A percentile compares a stretch with the other conserved stretches of the same genome.
phyloP scores from a whole-genome alignment of 495 filamentous ascomycete species.

The Xylaria telfairii region DNA sequence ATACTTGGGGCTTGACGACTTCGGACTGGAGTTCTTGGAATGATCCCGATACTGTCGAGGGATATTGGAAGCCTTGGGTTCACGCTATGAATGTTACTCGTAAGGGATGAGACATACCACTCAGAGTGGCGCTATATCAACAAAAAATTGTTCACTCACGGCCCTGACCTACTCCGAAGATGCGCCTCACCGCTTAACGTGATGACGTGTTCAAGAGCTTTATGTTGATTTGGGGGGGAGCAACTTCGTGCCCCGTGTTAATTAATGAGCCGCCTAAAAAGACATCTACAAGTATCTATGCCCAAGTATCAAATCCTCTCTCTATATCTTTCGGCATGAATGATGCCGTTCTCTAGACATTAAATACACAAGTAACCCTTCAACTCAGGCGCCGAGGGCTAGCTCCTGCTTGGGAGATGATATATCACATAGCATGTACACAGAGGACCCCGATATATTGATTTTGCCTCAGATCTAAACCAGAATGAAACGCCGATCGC shows the following conservation, averaged over 20 bases:
- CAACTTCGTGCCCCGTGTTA: neutral
- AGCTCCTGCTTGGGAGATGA: neutral
- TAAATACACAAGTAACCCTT: neutral
- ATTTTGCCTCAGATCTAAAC: constrained; percentile 16
- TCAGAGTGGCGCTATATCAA: neutral
- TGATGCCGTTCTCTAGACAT: neutral
- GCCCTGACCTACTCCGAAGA: neutral
- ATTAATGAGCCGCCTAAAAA: neutral
- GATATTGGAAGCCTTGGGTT: constrained; percentile 49
- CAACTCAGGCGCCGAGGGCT: neutral
- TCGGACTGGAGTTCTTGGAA: constrained; percentile 51
- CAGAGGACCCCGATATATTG: constrained; percentile 4
- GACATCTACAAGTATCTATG: neutral
- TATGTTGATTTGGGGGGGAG: neutral
- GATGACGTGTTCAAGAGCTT: neutral
- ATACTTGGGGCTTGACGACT: constrained; percentile 54
- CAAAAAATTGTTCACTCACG: neutral
- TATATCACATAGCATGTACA: neutral
- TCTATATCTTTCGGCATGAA: neutral
- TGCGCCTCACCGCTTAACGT: neutral
- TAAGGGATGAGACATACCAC: constrained; percentile 3
- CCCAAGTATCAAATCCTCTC: neutral
- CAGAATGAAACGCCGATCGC: constrained; percentile 35
- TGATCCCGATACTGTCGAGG: constrained; percentile 40
- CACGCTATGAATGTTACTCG: constrained; percentile 36